Base-by-base conservation (phyloP, 2,329 filamentous ascomycete genomes). In the Diaporthe sp. region DNA sequence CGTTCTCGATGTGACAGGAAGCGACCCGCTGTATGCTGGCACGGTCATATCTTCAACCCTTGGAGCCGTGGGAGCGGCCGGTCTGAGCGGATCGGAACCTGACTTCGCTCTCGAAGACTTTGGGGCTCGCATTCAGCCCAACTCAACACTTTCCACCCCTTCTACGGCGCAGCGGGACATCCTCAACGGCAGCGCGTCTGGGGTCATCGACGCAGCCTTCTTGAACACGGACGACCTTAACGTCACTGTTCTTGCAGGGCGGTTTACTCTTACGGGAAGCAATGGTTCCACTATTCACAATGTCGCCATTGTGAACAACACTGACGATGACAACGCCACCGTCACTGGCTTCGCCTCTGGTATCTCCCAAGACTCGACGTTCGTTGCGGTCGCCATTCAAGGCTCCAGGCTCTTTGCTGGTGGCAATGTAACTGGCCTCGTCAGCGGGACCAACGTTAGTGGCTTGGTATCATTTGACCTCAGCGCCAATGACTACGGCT, bases 401-500 rank as follows among this genome's bases (percentile, higher is more conserved):
- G 90, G 88, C 17, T 90, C 92, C 75, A 90, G 90, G 28, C 88
- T 98, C 5, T 98, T 93, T 81, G 95, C 94, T 34, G 97, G 96
- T 79, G 97, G 97, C 31, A 90, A 90, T 55, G 86, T 99, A 58
- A 93, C 91, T 34, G 97, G 96, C 62, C 91, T 85, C 1, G 87
- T 96, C 60, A 89, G 90, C 71, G 89, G 89, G 42, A 89, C 87
- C 31, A 84, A 85, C 22, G 86, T 98, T 71, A 91, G 89, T 76
- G 97, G 96, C 2, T 86, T 99, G 19, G 86, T 98, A 46, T 90
- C 93, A 0, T 98, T 97, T 83, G 92, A 98, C 81, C 87, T 99
- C 22, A 86, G 86, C 2, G 89, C 87, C 65, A 90, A 90, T 72
- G 87, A 88, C 3, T 95, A 94, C 79, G 86, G 87, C 74, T 89